A percentile compares a stretch with the other conserved stretches of the same genome.
Evolutionary conservation across 106 monocot genomes (phyloP).

Genomic region (Dendrobium chrysotoxum): DNA sequence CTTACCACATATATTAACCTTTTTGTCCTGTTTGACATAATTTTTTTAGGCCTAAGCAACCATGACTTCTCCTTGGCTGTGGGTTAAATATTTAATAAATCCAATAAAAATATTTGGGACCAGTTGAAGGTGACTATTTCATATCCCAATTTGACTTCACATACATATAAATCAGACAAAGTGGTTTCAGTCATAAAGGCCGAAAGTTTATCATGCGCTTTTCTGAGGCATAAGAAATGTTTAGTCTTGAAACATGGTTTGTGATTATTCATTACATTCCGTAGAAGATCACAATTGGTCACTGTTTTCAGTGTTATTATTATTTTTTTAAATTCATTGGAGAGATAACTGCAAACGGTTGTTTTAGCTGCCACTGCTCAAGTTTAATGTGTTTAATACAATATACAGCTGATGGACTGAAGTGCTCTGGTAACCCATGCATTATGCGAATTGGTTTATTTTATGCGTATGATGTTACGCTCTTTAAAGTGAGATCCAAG

Average conservation of each 20-base stretch:
- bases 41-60: not conserved
- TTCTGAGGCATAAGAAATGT: not conserved
- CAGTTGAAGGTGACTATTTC: not conserved
- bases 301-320: not conserved
- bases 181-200: not conserved
- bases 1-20: not conserved
- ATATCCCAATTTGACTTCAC: not conserved
- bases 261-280: not conserved
- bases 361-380: not conserved
- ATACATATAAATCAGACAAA: not conserved
- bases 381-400: not conserved
- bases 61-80: not conserved
- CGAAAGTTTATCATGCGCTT: not conserved
- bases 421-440: not conserved
- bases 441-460: not conserved
- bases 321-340: not conserved
- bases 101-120: not conserved
- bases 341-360: not conserved
- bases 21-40: not conserved
- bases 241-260: not conserved
- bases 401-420: not conserved
- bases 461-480: not conserved
- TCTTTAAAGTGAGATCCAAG: not conserved
- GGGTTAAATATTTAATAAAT: not conserved
- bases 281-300: not conserved